Percentiles rank a stretch among this genome's conserved stretches.
These are phyloP conservation scores for Malus hybrid DNA, from an alignment of 331 rosid genomes.

Conservation along the genomic window DNA sequence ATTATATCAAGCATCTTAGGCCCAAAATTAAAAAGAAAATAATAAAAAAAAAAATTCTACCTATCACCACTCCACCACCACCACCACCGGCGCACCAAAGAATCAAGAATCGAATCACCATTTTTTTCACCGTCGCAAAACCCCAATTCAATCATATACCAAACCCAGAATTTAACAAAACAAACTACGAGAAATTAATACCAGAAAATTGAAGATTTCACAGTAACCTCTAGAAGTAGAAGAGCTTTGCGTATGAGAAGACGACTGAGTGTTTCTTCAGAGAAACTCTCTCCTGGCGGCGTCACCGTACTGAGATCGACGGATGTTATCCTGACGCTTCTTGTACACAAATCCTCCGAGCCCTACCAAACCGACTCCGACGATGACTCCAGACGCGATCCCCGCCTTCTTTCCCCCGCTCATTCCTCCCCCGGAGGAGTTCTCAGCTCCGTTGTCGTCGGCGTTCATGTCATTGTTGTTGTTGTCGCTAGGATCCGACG, in stretches of 20 bases:
- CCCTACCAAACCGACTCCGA: slow-evolving; percentile 33
- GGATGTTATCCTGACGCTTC: slow-evolving; percentile 64
- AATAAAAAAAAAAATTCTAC: background rate
- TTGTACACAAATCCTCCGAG: slow-evolving; percentile 59
- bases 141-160: slow-evolving; percentile 1
- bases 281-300: slow-evolving; percentile 52
- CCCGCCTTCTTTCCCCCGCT: slow-evolving; percentile 38
- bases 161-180: background rate
- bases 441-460: no score
- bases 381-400: slow-evolving; percentile 48
- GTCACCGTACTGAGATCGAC: slow-evolving; percentile 47
- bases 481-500: background rate
- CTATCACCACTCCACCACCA: background rate
- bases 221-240: background rate
- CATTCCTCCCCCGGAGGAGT: no score
- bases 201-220: background rate
- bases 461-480: background rate
- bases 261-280: slow-evolving; percentile 4
- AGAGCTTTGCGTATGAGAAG: background rate
- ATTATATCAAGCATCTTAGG: background rate
- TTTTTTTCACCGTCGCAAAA: background rate
- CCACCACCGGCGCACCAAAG: background rate
- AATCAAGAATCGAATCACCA: slow-evolving; percentile 13
- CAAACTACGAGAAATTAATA: background rate
- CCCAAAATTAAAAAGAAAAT: background rate